Percentiles rank a stretch among this genome's conserved stretches.
Evolutionary conservation across 2,329 filamentous ascomycete genomes (phyloP).

Genomic region (Chrysoporthe cubensis): DNA sequence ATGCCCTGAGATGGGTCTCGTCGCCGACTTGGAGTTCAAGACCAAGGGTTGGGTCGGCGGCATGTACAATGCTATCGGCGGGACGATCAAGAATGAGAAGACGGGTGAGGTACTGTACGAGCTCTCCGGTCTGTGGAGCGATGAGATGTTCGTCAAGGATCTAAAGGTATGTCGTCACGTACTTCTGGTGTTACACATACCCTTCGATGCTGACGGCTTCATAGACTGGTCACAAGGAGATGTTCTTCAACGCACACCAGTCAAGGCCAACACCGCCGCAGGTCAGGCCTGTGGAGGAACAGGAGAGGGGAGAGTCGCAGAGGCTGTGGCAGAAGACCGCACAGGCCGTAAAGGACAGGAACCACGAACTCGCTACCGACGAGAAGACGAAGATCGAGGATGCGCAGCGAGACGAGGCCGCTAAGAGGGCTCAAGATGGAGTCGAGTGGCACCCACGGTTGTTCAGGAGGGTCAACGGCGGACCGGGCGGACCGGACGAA

Average conservation of each 20-base stretch:
- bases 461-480: slow-evolving; percentile 76
- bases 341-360: slow-evolving; percentile 78
- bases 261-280: slow-evolving; percentile 76
- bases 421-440: slow-evolving; percentile 74
- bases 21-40: slow-evolving; percentile 96
- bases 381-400: slow-evolving; percentile 98
- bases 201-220: slow-evolving; percentile 25
- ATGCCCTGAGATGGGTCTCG: slow-evolving; percentile 84
- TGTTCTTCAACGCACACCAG: slow-evolving; percentile 84
- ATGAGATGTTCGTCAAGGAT: slow-evolving; percentile 92
- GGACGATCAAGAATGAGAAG: slow-evolving; percentile 84
- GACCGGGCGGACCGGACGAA: slow-evolving; percentile 72
- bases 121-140: slow-evolving; percentile 89
- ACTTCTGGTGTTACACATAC: neutral
- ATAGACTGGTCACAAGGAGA: slow-evolving; percentile 84
- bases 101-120: slow-evolving; percentile 90
- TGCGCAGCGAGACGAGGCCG: slow-evolving; percentile 85
- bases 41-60: slow-evolving; percentile 97
- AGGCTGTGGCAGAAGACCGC: slow-evolving; percentile 82
- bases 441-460: slow-evolving; percentile 87
- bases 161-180: slow-evolving; percentile 60
- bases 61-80: slow-evolving; percentile 94
- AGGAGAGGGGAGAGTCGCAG: slow-evolving; percentile 89
- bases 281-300: slow-evolving; percentile 79
- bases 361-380: slow-evolving; percentile 88